Evolutionary conservation across 2,329 filamentous ascomycete genomes (phyloP), one percentile per base, ranked within the genome.

Genomic region (Juglanconis oblonga): DNA sequence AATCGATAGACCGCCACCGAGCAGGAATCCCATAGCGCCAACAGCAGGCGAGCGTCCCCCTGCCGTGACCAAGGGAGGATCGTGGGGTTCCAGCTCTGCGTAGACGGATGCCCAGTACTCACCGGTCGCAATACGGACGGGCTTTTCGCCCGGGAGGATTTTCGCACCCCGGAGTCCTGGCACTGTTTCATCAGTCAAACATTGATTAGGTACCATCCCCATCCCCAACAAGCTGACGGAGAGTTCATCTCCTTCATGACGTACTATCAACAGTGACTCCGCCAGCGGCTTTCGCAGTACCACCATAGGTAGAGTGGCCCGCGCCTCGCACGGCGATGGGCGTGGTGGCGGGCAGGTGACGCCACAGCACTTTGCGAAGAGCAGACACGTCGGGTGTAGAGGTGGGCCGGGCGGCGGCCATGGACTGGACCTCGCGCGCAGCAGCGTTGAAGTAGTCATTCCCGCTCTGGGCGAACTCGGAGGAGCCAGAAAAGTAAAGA

Each of bases 1-100:
- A 7, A 10, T 58, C 3, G 56, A 58, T 5, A 58, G n/a, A 11
- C 56, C 49, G 3, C 56, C 56, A n/a, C 56, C 56, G 32, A 58
- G 56, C 40, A 58, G 13, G 40, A 58, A 53, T 4, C 56, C 56
- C 2, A 31, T 29, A 44, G 11, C 56, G 32, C 56, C 56, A 1
- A 58, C 56, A 10, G 17, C 10, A 3, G 56, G 49, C 56, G 47
- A 47, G 13, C 56, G 56, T n/a, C 56, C 50, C 13, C 56, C 56
- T 35, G 53, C 50, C 1, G 50, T 53, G 24, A 49, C 53, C 3
- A 57, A 17, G 8, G 29, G 11, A 32, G 55, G 55, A 5, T 32
- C 36, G 31, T 57, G 55, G 10, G 47, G 47, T 38, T 57, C 55
- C 9, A 57, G 55, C 6, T 36, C n/a, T 31, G 55, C 31, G 31